These are phyloP conservation scores for Neurospora cerealis DNA, from an alignment of 495 filamentous ascomycete genomes.

Conservation along the genomic window DNA sequence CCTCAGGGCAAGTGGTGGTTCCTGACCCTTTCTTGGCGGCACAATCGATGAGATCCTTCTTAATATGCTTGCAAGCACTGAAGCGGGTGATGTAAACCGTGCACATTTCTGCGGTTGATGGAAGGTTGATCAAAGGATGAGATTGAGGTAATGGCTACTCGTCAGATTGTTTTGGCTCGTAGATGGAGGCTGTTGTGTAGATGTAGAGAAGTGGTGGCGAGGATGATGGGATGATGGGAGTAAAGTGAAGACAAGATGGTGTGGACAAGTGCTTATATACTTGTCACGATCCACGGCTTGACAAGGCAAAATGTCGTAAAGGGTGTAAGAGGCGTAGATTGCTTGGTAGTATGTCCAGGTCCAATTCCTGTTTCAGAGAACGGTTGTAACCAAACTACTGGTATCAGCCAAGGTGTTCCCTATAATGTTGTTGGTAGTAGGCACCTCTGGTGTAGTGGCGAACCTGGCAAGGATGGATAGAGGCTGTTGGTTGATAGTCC, in stretches of 20 bases:
- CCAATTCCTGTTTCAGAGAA: background rate
- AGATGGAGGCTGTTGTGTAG: background rate
- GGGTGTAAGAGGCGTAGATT: background rate
- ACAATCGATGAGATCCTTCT: background rate
- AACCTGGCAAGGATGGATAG: background rate
- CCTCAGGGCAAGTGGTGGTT: background rate
- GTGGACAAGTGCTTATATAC: background rate
- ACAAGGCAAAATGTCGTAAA: background rate
- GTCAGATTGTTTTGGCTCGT: background rate
- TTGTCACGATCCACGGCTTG: background rate
- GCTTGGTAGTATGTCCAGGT: background rate
- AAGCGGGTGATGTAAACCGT: background rate
- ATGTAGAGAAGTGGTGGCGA: background rate
- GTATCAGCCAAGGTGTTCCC: background rate
- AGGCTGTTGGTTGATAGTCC: background rate
- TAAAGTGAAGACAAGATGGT: background rate
- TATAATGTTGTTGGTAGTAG: background rate
- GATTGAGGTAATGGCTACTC: background rate
- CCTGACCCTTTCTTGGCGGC: background rate
- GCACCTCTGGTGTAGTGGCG: background rate
- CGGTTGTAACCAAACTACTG: background rate
- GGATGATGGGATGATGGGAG: background rate
- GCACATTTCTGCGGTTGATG: background rate
- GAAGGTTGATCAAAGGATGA: background rate
- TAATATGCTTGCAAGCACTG: background rate